A percentile compares a stretch with the other conserved stretches of the same genome.
These are phyloP conservation scores for Diutina catenulata DNA, from an alignment of 1,139 yeast species.

Conservation along the genomic window DNA sequence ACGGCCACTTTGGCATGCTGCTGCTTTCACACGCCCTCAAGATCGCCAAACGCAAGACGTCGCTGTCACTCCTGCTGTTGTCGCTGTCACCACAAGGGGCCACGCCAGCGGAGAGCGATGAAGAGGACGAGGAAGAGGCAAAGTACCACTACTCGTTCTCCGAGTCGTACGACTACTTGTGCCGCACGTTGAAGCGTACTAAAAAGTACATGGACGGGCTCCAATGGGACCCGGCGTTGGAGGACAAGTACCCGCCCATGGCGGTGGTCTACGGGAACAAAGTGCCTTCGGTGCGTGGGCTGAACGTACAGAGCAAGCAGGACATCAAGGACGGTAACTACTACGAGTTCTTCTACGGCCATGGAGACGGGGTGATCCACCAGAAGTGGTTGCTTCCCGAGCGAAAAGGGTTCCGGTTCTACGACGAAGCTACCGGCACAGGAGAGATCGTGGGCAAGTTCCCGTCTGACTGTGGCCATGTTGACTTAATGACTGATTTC, in stretches of 20 bases:
- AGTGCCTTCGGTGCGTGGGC: constrained; percentile 79
- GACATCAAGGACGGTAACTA: constrained; percentile 65
- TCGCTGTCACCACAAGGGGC: background rate
- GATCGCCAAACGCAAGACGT: constrained; percentile 2
- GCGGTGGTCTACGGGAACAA: constrained; percentile 70
- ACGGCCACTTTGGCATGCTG: background rate
- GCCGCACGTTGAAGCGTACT: constrained; percentile 48
- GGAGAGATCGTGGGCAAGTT: constrained; percentile 57
- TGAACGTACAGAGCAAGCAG: constrained; percentile 31
- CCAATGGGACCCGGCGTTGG: constrained; percentile 34
- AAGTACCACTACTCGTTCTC: constrained; percentile 26
- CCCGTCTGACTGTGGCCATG: constrained; percentile 62
- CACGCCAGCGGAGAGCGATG: background rate
- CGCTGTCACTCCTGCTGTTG: constrained; percentile 1
- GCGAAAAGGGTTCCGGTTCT: constrained; percentile 43
- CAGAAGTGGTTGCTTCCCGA: constrained; percentile 78
- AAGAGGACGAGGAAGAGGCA: constrained; percentile 4
- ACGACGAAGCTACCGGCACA: constrained; percentile 19
- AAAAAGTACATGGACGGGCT: constrained; percentile 48
- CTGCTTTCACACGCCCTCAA: background rate
- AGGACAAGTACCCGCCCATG: constrained; percentile 61
- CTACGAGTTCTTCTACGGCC: constrained; percentile 69
- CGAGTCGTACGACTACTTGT: constrained; percentile 54
- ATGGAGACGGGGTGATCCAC: constrained; percentile 90
- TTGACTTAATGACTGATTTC: constrained; percentile 63